Base-by-base conservation (phyloP, 2,329 filamentous ascomycete genomes). In the Aureobasidium lini region DNA sequence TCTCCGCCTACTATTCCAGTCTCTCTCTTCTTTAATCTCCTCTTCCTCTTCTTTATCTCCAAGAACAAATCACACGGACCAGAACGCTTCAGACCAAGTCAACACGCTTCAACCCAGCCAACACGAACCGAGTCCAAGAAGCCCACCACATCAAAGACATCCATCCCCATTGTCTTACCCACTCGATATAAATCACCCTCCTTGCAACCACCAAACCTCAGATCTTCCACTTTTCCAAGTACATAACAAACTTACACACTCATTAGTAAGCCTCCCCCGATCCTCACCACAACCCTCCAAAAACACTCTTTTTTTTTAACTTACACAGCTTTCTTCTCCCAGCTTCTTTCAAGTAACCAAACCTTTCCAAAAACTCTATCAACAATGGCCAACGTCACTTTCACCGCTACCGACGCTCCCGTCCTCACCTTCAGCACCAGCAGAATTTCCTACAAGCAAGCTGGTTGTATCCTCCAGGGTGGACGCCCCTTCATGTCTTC, bases 161-260 rank as follows among this genome's bases (percentile, higher is more conserved):
- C n/a, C 18, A 36, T 11, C 23, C 28, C 15, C 37, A 42, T 53
- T 40, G 32, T 42, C 34, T 6, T 10, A 2, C 34, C 34, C 6
- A 13, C 36, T 8, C 8, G 15, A 53, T 53, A 53, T 49, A 32
- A 53, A 8, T 13, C 2, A 10, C 15, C 36, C 10, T 42, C 15
- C 37, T 6, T 15, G 29, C 37, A 37, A 32, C 34, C 49, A 23
- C 1, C 32, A 36, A 34, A 23, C 8, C 0, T 16, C 37, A 15
- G 11, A 15, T 36, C 47, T 15, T 10, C 8, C 18, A 47, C 43
- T 47, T 32, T 18, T 16, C 42, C 49, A 53, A 32, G 28, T 29
- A 28, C 37, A 53, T 23, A 52, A 42, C 49, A 42, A 42, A 53
- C 34, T 42, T 40, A 39, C 23, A 53, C 49, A 42, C 49, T 53